Percentiles rank a stretch among this genome's conserved stretches.
Conservation (phyloP, 2,329 filamentous ascomycete genomes). For the Claviceps sp. region DNA sequence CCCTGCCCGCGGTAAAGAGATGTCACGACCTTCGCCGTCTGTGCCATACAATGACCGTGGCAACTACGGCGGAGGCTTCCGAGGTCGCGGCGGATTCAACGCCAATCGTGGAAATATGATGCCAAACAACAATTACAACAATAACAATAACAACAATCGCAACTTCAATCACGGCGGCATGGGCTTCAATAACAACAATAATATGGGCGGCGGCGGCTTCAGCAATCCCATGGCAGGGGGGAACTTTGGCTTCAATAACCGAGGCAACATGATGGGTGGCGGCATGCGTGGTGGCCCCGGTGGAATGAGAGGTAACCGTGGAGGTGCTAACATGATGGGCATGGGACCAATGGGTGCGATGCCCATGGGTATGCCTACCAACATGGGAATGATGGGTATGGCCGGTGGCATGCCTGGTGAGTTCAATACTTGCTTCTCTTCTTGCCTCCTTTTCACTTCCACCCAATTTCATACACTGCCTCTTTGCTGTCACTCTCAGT, state of each 20-base stretch:
- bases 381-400: conserved; percentile 42
- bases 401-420: conserved; percentile 24
- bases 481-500: too few species aligned
- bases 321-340: conserved; percentile 37
- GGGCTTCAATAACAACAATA: conserved; percentile 29
- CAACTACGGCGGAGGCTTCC: conserved; percentile 35
- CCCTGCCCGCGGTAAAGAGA: conserved; percentile 47
- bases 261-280: conserved; percentile 23
- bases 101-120: conserved; percentile 34
- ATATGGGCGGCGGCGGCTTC: conserved; percentile 34
- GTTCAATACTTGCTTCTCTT: conserved; percentile 3
- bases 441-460: too few species aligned
- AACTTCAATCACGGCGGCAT: conserved; percentile 28
- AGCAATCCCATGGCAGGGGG: conserved; percentile 40
- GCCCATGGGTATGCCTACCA: conserved; percentile 46
- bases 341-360: conserved; percentile 34
- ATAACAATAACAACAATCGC: conserved; percentile 29
- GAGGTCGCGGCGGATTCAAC: conserved; percentile 36
- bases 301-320: conserved; percentile 36
- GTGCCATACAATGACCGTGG: conserved; percentile 34
- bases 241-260: conserved; percentile 35
- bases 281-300: conserved; percentile 34
- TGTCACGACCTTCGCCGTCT: conserved; percentile 39
- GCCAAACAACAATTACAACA: conserved; percentile 16
- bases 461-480: too few species aligned